A percentile compares a stretch with the other conserved stretches of the same genome.
Evolutionary conservation across 345 rosid genomes (phyloP).

Genomic region (Populus nigra): DNA sequence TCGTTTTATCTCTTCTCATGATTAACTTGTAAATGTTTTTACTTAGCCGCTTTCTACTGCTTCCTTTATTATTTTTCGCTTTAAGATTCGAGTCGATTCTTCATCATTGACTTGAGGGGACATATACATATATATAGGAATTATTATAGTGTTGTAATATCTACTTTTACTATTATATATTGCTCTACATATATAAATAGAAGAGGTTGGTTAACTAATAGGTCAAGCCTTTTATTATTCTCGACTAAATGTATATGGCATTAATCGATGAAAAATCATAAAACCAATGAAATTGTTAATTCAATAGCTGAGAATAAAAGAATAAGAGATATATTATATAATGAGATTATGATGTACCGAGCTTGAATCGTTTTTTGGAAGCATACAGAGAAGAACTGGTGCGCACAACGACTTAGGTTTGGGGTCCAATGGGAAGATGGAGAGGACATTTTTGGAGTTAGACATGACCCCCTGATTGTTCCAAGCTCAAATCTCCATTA

Average conservation of each 20-base stretch:
- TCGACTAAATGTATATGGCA: no score
- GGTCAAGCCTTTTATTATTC: accelerated
- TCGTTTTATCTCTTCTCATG: no score
- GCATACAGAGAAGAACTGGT: not conserved
- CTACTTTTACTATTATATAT: no score
- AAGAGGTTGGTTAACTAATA: no score
- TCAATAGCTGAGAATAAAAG: not conserved
- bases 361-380: not conserved
- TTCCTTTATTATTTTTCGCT: no score
- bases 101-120: accelerated
- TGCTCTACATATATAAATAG: accelerated
- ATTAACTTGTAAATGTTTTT: no score
- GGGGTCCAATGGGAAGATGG: not conserved
- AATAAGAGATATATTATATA: no score
- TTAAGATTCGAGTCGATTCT: no score
- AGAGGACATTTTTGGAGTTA: not conserved
- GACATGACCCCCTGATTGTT: not conserved
- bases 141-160: no score
- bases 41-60: accelerated
- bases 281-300: not conserved
- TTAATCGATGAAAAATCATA: not conserved
- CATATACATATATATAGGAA: no score
- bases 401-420: not conserved
- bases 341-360: not conserved
- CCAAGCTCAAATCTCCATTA: not conserved